Percentiles rank a stretch among this genome's conserved stretches.
phyloP scores from a whole-genome alignment of 306 rosid genomes.

The Rosa lucieae region DNA sequence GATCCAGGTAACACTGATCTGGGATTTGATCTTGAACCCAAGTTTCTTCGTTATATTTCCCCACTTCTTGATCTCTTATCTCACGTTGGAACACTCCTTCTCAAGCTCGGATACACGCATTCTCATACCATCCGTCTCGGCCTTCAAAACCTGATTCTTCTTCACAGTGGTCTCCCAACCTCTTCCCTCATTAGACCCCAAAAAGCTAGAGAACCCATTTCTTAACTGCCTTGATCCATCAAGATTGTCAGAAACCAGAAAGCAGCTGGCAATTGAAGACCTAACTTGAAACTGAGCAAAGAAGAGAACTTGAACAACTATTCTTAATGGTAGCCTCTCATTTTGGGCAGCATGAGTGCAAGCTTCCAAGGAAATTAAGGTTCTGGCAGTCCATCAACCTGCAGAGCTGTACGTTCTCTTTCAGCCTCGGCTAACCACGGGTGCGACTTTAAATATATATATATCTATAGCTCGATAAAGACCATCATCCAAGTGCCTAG shows the following conservation, averaged over 20 bases:
- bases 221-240: conserved; percentile 85
- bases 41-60: conserved; percentile 81
- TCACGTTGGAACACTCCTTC: conserved; percentile 93
- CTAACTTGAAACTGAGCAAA: conserved; percentile 99
- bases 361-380: conserved; percentile 83
- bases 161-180: conserved; percentile 93
- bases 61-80: conserved; percentile 97
- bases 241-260: conserved; percentile 86
- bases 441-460: no score
- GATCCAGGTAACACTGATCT: conserved; percentile 57
- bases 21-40: conserved; percentile 87
- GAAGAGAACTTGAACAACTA: conserved; percentile 91
- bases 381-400: conserved; percentile 96
- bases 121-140: conserved; percentile 97
- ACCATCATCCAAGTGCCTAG: no score
- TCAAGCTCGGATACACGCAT: conserved; percentile 96
- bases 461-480: no score
- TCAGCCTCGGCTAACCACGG: no score
- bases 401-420: conserved; percentile 46
- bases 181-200: conserved; percentile 74
- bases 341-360: conserved; percentile 99
- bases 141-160: conserved; percentile 95
- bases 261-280: conserved; percentile 90
- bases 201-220: conserved; percentile 67
- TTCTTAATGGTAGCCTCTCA: conserved; percentile 91